phyloP scores from a whole-genome alignment of 495 filamentous ascomycete species.

The Amphirosellinia nigrospora region DNA sequence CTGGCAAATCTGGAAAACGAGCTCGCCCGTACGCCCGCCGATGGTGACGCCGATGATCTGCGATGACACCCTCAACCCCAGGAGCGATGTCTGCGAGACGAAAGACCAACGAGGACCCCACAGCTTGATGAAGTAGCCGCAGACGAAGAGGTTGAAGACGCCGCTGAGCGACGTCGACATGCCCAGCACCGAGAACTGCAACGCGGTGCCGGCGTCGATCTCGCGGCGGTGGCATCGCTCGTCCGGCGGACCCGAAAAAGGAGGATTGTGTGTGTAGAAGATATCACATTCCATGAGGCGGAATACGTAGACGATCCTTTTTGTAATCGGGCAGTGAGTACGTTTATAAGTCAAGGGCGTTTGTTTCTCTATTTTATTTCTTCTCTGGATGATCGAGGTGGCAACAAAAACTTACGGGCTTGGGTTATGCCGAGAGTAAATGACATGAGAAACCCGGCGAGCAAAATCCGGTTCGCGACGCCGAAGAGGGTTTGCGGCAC shows the following conservation, averaged over 20 bases:
- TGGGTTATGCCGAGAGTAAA: slow-evolving; percentile 64
- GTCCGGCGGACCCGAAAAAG: slow-evolving; percentile 41
- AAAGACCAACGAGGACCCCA: slow-evolving; percentile 60
- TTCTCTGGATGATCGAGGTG: neutral
- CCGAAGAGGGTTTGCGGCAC: slow-evolving; percentile 27
- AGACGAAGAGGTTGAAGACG: slow-evolving; percentile 62
- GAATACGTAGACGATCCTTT: slow-evolving; percentile 62
- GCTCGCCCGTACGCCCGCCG: slow-evolving; percentile 57
- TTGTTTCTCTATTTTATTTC: neutral
- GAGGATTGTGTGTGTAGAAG: slow-evolving; percentile 56
- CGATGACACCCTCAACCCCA: slow-evolving; percentile 57
- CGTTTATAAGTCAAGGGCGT: neutral
- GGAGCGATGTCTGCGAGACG: slow-evolving; percentile 56
- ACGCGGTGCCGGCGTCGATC: slow-evolving; percentile 62
- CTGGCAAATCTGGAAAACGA: slow-evolving; percentile 60
- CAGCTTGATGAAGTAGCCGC: slow-evolving; percentile 62
- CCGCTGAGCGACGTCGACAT: slow-evolving; percentile 57
- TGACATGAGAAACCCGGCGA: slow-evolving; percentile 60
- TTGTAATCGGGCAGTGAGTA: slow-evolving; percentile 26
- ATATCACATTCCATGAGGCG: slow-evolving; percentile 64
- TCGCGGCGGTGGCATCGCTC: slow-evolving; percentile 52
- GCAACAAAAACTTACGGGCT: slow-evolving; percentile 51
- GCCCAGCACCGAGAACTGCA: slow-evolving; percentile 57
- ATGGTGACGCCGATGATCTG: slow-evolving; percentile 61
- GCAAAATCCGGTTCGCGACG: slow-evolving; percentile 52